A percentile compares a stretch with the other conserved stretches of the same genome.
Conservation (phyloP, 2,329 filamentous ascomycete species). For the Colletotrichum sp. region DNA sequence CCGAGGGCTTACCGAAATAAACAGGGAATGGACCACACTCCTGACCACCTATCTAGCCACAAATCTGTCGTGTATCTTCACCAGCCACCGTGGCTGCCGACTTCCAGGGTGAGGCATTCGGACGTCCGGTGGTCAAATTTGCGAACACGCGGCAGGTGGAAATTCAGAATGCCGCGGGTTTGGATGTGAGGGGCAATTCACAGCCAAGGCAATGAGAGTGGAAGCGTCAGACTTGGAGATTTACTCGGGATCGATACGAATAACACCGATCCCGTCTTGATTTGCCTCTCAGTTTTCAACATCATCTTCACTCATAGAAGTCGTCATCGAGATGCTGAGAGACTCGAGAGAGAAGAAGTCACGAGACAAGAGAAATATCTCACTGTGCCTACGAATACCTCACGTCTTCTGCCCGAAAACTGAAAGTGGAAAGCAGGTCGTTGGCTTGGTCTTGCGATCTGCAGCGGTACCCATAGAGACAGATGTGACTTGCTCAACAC, state of each 20-base stretch:
- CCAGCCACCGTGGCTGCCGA: not conserved
- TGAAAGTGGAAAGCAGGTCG: not conserved
- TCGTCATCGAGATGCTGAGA: not conserved
- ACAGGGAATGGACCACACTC: not conserved
- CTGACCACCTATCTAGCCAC: not conserved
- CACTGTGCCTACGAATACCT: not conserved
- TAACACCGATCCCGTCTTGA: fast-evolving
- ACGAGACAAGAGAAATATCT: not conserved
- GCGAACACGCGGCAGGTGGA: not conserved
- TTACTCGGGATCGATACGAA: not conserved
- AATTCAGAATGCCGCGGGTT: not conserved
- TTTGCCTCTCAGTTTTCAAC: not conserved
- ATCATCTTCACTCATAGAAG: not conserved
- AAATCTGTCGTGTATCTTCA: not conserved
- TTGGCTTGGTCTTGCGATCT: not conserved
- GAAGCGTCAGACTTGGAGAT: fast-evolving
- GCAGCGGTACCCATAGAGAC: not conserved
- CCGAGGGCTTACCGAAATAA: not conserved
- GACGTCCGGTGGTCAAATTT: not conserved
- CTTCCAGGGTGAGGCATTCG: not conserved
- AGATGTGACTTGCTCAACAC: not conserved
- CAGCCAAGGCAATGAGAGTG: not conserved
- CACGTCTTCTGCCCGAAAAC: fast-evolving
- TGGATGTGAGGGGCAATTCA: not conserved
- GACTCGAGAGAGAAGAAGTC: not conserved